Base-by-base conservation (phyloP, 305 asterid species). In the Salvia sclarea region DNA sequence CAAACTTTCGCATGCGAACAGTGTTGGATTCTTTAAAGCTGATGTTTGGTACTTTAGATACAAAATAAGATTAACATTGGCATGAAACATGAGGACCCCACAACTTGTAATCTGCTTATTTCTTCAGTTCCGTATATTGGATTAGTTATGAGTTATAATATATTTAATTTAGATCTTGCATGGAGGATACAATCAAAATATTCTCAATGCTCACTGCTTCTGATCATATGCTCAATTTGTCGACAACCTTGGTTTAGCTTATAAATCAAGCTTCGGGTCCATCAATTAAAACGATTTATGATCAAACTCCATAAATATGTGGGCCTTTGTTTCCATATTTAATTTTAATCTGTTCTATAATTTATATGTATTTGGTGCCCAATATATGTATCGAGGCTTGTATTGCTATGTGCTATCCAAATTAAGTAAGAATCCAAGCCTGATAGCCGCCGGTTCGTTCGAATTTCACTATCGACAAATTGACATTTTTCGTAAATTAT, bases 1-100 rank as follows among this genome's bases (percentile, higher is more conserved):
- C 68, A 56, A 45, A 67, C 20, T 69, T 64, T 55, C 11, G 75
- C 80, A 76, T 70, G 80, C 80, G 66, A 57, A 49, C 50, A 44
- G 66, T 63, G 38, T 75, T 21, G 49, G 38, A 17, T 12, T 52
- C 41, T 65, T 59, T 52, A 30, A 44, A 20, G 59, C 61, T 40
- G 40, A 71, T 65, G 65, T 64, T 75, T 30, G 75, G 63, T 18
- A 57, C 48, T 70, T 64, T 64, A 40, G 25, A 30, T 4, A 53
- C 71, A 76, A 28, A 40, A 40, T 43, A n/a, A 44, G 8, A 28
- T 52, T 35, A 64, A 50, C 58, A 33, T n/a, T 44, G 59, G 30
- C 60, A 40, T 28, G 75, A 60, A 53, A 50, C 80, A 64, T 11
- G 10, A 22, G 11, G 80, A 75, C 22, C 76, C 80, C 73, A 61